Evolutionary conservation across 371 early-diverging fungal genomes (phyloP).

Genomic region (Smittium culicis): DNA sequence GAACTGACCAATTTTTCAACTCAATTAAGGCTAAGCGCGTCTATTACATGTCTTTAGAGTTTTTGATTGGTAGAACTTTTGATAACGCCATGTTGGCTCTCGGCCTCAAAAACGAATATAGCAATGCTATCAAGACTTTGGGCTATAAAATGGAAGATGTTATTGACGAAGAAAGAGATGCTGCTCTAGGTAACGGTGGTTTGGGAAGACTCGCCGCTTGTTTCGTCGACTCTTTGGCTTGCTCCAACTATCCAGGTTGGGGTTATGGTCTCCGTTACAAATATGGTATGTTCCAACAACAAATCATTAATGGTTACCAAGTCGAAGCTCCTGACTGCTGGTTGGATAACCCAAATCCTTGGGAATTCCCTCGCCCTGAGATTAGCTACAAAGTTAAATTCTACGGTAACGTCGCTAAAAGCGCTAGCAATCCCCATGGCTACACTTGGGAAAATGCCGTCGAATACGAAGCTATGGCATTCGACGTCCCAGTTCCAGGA

Average conservation of each 20-base stretch:
- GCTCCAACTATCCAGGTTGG: conserved; percentile 76
- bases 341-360: conserved; percentile 75
- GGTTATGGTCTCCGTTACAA: conserved; percentile 76
- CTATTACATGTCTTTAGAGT: conserved; percentile 88
- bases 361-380: conserved; percentile 85
- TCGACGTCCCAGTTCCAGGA: conserved; percentile 84
- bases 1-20: conserved; percentile 59
- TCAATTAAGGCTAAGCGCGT: conserved; percentile 66
- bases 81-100: conserved; percentile 81
- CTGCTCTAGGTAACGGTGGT: conserved; percentile 89
- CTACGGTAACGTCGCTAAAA: conserved; percentile 63
- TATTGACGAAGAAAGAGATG: conserved; percentile 75
- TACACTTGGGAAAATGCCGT: conserved; percentile 71
- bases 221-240: conserved; percentile 81
- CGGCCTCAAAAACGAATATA: conserved; percentile 53
- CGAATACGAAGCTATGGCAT: conserved; percentile 74
- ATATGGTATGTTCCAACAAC: conserved; percentile 91
- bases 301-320: conserved; percentile 79
- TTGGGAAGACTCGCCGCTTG: conserved; percentile 81
- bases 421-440: conserved; percentile 42
- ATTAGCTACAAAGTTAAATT: conserved; percentile 69
- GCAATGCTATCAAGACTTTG: conserved; percentile 38
- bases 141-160: conserved; percentile 80
- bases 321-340: conserved; percentile 82
- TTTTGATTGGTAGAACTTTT: conserved; percentile 81